These are phyloP conservation scores for Beauveria varroae DNA, from an alignment of 2,329 filamentous ascomycete species.

Conservation along the genomic window DNA sequence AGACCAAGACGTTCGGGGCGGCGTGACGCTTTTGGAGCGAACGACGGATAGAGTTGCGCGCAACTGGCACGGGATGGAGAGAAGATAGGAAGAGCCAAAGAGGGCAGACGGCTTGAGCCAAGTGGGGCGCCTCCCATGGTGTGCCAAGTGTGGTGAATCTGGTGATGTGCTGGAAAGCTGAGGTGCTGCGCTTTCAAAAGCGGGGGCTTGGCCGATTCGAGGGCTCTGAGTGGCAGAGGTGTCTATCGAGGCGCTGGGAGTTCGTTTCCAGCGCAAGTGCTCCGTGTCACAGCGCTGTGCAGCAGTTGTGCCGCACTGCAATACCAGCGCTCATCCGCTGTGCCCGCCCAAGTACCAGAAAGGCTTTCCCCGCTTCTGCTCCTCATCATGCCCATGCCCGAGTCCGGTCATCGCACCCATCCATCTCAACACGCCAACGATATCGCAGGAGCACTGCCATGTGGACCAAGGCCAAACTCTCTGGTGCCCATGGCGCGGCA, in stretches of 20 bases:
- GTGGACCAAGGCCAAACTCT: conserved; percentile 10
- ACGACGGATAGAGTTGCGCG: not conserved
- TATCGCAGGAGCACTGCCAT: conserved; percentile 2
- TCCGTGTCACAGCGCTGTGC: not conserved
- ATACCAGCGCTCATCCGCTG: not conserved
- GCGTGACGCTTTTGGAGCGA: not conserved
- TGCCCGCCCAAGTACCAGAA: not conserved
- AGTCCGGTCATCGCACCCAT: not conserved
- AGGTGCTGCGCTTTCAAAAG: not conserved
- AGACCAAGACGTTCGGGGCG: not conserved
- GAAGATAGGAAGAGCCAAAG: not conserved
- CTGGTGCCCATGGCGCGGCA: not conserved
- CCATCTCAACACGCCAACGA: conserved; percentile 6
- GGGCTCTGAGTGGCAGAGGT: not conserved
- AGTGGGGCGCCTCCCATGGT: not conserved
- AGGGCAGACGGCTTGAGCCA: not conserved
- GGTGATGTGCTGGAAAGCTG: not conserved
- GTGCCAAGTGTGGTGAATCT: not conserved
- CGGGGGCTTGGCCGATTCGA: not conserved
- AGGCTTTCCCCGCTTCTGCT: not conserved
- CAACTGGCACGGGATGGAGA: not conserved
- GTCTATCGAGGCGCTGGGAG: not conserved
- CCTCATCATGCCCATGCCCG: not conserved
- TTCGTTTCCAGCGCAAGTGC: not conserved
- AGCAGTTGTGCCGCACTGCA: not conserved